Base-by-base conservation (phyloP, 169 alveolate species). In the Theileria orientalis region DNA sequence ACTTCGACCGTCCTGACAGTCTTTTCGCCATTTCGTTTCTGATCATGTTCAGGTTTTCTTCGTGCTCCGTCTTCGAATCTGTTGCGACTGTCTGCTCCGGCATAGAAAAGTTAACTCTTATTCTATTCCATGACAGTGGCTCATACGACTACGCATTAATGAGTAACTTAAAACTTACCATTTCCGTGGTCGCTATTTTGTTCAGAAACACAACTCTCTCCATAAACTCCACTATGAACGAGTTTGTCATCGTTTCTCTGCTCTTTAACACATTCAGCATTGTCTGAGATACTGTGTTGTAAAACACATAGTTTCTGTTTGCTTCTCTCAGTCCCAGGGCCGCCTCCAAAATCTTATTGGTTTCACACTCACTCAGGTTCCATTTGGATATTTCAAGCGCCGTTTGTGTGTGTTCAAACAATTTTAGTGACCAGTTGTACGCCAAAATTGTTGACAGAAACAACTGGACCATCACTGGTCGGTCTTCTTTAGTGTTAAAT, bases 311-410 rank as follows among this genome's bases (percentile, higher is more conserved):
- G 59, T 77, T 77, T 14, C 86, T 72, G 32, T 77, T 77, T 30
- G 86, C 40, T 27, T 77, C 83, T 60, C 51, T 69, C 3, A 77
- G 0, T 1, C 86, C 83, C 56, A 77, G 49, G 3, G 86, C 86
- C 14, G 62, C 25, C 2, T 37, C 52, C 23, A 77, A 3, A 40
- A 77, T 56, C 9, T 30, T 1, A 21, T 74, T 8, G 7, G 52
- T 21, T 23, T 8, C 69, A 7, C 3, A 29, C 21, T 27, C 42
- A 16, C 19, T 25, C 41, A 61, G 42, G 14, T 49, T 3, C 14
- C 70, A 44, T 16, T 41, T 30, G 1, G 44, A 69, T 3, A 77
- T 35, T 11, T 46, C 23, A 21, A 77, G 25, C 8, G 86, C 82
- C 21, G n/a, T 42, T 19, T 70, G 19, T 0, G 86, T 33, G 54